phyloP scores from a whole-genome alignment of 83 land plant genomes.

The Picea abies region DNA sequence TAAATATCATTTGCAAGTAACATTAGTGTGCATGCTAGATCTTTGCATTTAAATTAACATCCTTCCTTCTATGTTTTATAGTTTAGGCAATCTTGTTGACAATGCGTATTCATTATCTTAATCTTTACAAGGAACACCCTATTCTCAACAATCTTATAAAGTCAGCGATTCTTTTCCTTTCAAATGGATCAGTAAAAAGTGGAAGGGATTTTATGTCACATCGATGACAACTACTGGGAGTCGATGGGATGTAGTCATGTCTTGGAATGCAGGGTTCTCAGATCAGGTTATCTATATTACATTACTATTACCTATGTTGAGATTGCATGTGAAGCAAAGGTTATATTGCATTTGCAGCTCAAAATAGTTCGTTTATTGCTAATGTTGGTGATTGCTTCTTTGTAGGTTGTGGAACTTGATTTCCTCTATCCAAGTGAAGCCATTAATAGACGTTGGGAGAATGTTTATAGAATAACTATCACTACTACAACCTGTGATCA shows the following conservation, averaged over 20 bases:
- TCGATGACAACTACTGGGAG: conserved; percentile 74
- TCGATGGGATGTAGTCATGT: conserved; percentile 78
- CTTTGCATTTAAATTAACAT: no score
- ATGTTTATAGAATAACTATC: conserved; percentile 71
- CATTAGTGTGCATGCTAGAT: no score
- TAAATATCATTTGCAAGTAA: no score
- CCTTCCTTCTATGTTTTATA: no score
- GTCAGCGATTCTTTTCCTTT: conserved; percentile 74
- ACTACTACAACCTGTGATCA: conserved; percentile 62
- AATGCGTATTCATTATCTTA: no score
- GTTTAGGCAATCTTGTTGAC: no score
- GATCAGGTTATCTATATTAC: conserved; percentile 43
- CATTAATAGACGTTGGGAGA: conserved; percentile 74
- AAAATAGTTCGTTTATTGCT: neutral
- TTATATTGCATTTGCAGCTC: neutral
- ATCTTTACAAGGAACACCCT: conserved; percentile 44
- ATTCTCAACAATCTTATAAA: conserved; percentile 73
- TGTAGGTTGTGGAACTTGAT: conserved; percentile 73
- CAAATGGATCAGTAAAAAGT: conserved; percentile 75
- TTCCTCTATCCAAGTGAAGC: conserved; percentile 79
- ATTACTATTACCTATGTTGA: no score
- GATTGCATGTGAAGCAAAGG: conserved; percentile 14
- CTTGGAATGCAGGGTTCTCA: conserved; percentile 63
- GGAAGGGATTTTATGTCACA: conserved; percentile 74
- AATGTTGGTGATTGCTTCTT: neutral